Percentiles rank a stretch among this genome's conserved stretches.
Conservation (phyloP, 805 yeast species). For the Candida loeiensis region DNA sequence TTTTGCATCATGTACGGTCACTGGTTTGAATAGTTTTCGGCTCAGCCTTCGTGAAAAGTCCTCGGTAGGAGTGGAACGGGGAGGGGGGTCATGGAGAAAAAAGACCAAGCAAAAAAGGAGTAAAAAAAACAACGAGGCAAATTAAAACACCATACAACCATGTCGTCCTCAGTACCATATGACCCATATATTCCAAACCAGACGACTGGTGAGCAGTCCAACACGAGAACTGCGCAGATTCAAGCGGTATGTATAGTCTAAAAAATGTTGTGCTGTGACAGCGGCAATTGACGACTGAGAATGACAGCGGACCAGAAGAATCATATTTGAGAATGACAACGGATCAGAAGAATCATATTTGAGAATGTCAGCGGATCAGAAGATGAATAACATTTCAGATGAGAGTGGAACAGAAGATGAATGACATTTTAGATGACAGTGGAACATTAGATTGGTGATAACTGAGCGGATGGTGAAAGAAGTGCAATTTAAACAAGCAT, state of each 20-base stretch:
- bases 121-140: conserved; percentile 9
- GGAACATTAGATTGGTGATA: no score
- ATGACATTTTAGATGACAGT: no score
- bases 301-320: not conserved
- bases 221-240: conserved; percentile 71
- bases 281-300: not conserved
- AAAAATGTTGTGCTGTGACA: not conserved
- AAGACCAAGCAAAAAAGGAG: conserved; percentile 9
- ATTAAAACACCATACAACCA: conserved; percentile 19
- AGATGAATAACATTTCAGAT: no score
- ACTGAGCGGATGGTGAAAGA: not conserved
- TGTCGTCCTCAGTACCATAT: conserved; percentile 80
- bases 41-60: conserved; percentile 1
- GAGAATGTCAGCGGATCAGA: no score
- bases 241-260: conserved; percentile 70
- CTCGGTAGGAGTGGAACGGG: conserved; percentile 1
- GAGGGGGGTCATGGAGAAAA: conserved; percentile 5
- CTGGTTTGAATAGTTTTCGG: not conserved
- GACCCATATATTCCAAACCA: conserved; percentile 80
- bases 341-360: no score
- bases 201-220: conserved; percentile 47
- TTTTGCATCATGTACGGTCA: no score
- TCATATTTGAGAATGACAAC: no score
- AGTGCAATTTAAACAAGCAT: not conserved
- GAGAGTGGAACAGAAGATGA: no score